phyloP scores from a whole-genome alignment of 164 flowering plant genomes.

The Amborella trichopoda region DNA sequence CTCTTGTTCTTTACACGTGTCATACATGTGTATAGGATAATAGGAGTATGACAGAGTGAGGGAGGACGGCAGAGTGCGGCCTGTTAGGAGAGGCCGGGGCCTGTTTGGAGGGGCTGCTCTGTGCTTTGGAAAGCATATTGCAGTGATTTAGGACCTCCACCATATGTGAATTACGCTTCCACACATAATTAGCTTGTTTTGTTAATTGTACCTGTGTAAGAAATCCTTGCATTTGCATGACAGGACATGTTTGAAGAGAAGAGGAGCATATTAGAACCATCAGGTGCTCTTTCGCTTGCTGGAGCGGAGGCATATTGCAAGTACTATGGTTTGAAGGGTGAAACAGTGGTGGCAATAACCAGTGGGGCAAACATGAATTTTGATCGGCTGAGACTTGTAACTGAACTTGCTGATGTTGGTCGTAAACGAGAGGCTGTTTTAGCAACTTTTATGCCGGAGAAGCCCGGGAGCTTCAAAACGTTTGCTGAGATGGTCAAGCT shows the following conservation, averaged over 20 bases:
- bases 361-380: constrained; percentile 99
- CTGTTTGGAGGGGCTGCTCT: no score
- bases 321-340: constrained; percentile 74
- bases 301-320: constrained; percentile 99
- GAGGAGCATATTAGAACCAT: constrained; percentile 94
- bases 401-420: constrained; percentile 97
- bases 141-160: no score
- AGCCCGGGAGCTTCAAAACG: constrained; percentile 69
- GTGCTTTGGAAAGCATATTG: no score
- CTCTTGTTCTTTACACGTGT: no score
- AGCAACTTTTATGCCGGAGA: constrained; percentile 80
- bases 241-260: constrained; percentile 99
- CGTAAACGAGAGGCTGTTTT: constrained; percentile 89
- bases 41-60: no score
- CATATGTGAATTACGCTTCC: no score
- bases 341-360: constrained; percentile 70
- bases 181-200: no score
- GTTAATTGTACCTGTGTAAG: no score
- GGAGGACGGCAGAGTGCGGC: no score
- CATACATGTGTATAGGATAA: no score
- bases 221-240: constrained; percentile 8
- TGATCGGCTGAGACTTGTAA: constrained; percentile 80
- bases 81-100: no score
- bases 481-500: constrained; percentile 73
- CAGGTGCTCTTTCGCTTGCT: constrained; percentile 95